Evolutionary conservation across 2,329 filamentous ascomycete species (phyloP), one percentile per base, ranked within the genome.

Genomic region (Blumeriella jaapii): DNA sequence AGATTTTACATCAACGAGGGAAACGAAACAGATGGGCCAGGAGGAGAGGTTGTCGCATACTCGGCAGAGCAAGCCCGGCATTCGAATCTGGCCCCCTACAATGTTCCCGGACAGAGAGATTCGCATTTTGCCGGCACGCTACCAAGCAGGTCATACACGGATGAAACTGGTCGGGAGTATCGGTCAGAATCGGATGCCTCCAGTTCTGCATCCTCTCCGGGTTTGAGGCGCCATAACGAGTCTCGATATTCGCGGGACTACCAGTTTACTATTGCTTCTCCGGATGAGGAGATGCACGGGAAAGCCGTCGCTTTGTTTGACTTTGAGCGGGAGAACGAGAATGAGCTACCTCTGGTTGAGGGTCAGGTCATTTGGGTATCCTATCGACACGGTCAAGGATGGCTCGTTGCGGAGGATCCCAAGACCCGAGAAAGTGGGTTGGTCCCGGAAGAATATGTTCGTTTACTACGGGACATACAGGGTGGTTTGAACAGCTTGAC

Each of bases 301-400:
- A 94, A 93, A 56, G 87, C 86, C 8, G 84, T 98, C 17, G 91
- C 91, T 5, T 67, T 98, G 14, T 98, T 94, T 56, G 87, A 95
- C 56, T 98, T 98, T 60, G 78, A 78, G 49, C 74, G 87, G 19
- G 89, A 96, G 59, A 95, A 96, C 56, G 86, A 95, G 57, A 98
- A 96, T 55, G 91, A 98, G 59, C 64, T 98, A 38, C 85, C 86
- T 3, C 64, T 98, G 29, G 78, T 84, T 1, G 91, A 98, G 60
- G 91, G 91, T 5, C 91, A 98, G 55, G 84, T 95, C 38, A 94
- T 98, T 38, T 82, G 91, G 66, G 87, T 98, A 15, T 93, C 85
- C 11, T 98, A 96, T 58, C 74, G 91, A 27, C 87, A 96, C 55
- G 89, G 89, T 11, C 86, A 96, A 60, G 91, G 91, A 36, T 98